Evolutionary conservation across 768 basidiomycete genomes (phyloP).

Genomic region (Galerina sulciceps): DNA sequence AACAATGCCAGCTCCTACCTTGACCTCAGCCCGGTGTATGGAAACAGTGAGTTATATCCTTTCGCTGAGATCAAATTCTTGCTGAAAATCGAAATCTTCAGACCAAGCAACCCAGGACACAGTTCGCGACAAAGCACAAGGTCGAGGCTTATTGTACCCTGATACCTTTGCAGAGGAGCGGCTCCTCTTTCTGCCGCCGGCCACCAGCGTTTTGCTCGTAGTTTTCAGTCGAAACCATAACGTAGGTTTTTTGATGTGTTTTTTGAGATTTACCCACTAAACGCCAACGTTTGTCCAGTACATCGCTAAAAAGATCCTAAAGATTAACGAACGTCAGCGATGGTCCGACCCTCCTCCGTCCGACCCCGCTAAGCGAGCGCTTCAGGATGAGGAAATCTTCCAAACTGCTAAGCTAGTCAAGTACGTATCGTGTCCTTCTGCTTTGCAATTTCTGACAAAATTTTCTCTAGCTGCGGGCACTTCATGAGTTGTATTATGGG

Average conservation of each 20-base stretch:
- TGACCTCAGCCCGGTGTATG: slow-evolving; percentile 61
- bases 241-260: slow-evolving; percentile 29
- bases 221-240: slow-evolving; percentile 66
- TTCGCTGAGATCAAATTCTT: not conserved
- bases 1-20: slow-evolving; percentile 62
- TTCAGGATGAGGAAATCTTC: slow-evolving; percentile 62
- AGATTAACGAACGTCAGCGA: slow-evolving; percentile 55
- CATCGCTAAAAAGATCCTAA: slow-evolving; percentile 55
- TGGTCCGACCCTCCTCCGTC: slow-evolving; percentile 47
- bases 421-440: slow-evolving; percentile 24
- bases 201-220: slow-evolving; percentile 55
- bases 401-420: slow-evolving; percentile 60
- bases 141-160: slow-evolving; percentile 54
- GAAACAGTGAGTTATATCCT: slow-evolving; percentile 37
- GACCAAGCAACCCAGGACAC: slow-evolving; percentile 40
- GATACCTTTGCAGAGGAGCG: slow-evolving; percentile 60
- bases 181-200: slow-evolving; percentile 56
- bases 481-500: slow-evolving; percentile 59
- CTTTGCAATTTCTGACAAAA: not conserved
- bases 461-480: slow-evolving; percentile 45
- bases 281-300: slow-evolving; percentile 36
- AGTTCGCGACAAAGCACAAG: slow-evolving; percentile 50
- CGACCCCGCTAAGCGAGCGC: slow-evolving; percentile 26
- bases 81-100: slow-evolving; percentile 15
- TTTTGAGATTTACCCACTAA: not conserved